Evolutionary conservation across 2,329 filamentous ascomycete genomes (phyloP), one percentile per base, ranked within the genome.

Genomic region (Teratosphaeria nubilosa): DNA sequence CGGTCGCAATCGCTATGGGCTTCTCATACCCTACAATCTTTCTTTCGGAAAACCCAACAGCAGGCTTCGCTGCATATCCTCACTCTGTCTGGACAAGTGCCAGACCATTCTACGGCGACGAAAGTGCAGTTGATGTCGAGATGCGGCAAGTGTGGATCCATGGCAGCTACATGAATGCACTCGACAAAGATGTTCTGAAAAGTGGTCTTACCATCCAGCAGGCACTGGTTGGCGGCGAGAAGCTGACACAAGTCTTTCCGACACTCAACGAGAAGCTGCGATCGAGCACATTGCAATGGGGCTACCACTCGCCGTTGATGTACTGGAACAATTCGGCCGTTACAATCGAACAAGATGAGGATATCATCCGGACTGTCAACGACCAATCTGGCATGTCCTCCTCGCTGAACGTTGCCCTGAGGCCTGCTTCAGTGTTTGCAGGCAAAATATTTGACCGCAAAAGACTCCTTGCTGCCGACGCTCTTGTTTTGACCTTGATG

Each of bases 111-210:
- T 72, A 74, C 4, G 68, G 74, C 27, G 56, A 60, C n/a, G 55
- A 58, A 14, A 75, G 77, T 51, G 74, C 77, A 56, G 80, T 86
- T 3, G 87, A 92, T 70, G 84, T 92, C n/a, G 83, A 88, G 58
- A 87, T 92, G 83, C 86, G 87, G 64, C 88, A 88, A 58, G 81
- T 90, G 58, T 92, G 88, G 88, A 80, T 92, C 16, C 87, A 91
- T 68, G 87, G 87, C 62, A 86, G 82, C 70, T 91, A 91, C 68
- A 91, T 91, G 85, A 80, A 85, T 66, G 88, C 87, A 11, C 77
- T 92, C 37, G 78, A 88, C 54, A 78, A 78, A 55, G 76, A 84
- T 6, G 80, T 91, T 11, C 76, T 92, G 51, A 75, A 82, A 32
- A 80, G 82, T 51, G 87, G 87, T 9, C 75, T 92, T 53, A 78